These are phyloP conservation scores for Trichoderma sp. DNA, from an alignment of 2,329 filamentous ascomycete species.

Conservation along the genomic window DNA sequence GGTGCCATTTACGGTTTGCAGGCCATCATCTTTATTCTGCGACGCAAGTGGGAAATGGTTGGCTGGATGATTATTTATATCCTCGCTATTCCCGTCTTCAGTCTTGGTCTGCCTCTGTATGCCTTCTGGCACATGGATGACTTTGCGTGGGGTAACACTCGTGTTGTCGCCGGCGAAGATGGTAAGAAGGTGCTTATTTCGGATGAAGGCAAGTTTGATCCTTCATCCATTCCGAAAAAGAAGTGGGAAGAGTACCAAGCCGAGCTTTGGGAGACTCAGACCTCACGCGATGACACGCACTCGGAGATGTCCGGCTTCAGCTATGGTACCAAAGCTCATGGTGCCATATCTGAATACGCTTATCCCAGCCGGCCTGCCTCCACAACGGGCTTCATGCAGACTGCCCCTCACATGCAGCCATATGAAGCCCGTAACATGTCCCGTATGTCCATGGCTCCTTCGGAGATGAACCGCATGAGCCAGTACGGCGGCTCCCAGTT, in stretches of 20 bases:
- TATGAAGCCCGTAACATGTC: slow-evolving; percentile 54
- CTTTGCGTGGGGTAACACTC: slow-evolving; percentile 98
- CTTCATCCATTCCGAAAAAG: slow-evolving; percentile 89
- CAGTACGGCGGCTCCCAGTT: slow-evolving; percentile 62
- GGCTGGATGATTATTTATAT: slow-evolving; percentile 99
- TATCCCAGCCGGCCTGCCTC: slow-evolving; percentile 61
- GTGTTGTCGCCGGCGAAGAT: slow-evolving; percentile 91
- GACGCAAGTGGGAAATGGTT: slow-evolving; percentile 99
- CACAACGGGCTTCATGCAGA: slow-evolving; percentile 49
- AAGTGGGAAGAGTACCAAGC: slow-evolving; percentile 99
- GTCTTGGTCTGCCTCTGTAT: slow-evolving; percentile 86
- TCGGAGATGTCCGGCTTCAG: slow-evolving; percentile 93
- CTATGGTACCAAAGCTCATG: slow-evolving; percentile 83
- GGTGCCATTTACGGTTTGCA: slow-evolving; percentile 97
- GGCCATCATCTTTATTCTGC: slow-evolving; percentile 93
- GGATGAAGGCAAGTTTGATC: slow-evolving; percentile 98
- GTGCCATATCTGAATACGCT: slow-evolving; percentile 69
- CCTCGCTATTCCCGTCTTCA: slow-evolving; percentile 86
- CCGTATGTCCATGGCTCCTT: slow-evolving; percentile 78
- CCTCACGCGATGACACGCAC: slow-evolving; percentile 73
- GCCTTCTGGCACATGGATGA: slow-evolving; percentile 99
- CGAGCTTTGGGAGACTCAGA: slow-evolving; percentile 95
- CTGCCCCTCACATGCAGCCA: slow-evolving; percentile 53
- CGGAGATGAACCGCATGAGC: slow-evolving; percentile 67
- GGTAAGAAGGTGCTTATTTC: slow-evolving; percentile 91